Evolutionary conservation across 2,329 filamentous ascomycete genomes (phyloP).

Genomic region (Colletotrichum tanaceti): DNA sequence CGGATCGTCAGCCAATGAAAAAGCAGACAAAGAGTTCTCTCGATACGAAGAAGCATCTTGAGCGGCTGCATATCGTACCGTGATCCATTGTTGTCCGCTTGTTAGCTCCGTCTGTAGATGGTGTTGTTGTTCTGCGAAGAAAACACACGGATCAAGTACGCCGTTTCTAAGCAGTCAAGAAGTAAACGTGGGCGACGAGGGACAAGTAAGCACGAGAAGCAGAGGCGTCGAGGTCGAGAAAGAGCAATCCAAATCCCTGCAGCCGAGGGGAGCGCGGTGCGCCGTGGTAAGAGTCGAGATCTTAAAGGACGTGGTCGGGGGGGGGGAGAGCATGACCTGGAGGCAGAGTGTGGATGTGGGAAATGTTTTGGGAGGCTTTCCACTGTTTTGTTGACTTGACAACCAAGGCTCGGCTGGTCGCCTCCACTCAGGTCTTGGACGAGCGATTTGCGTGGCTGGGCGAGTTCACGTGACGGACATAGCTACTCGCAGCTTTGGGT

Average conservation of each 20-base stretch:
- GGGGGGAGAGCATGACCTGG: constrained; percentile 25
- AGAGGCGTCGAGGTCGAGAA: constrained; percentile 19
- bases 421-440: constrained; percentile 31
- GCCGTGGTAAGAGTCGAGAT: constrained; percentile 39
- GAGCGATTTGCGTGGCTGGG: constrained; percentile 27
- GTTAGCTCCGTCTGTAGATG: constrained; percentile 12
- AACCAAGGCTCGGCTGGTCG: constrained; percentile 31
- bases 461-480: constrained; percentile 22
- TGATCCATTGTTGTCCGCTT: constrained; percentile 37
- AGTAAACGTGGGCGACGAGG: constrained; percentile 25
- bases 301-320: constrained; percentile 39
- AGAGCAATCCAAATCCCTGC: constrained; percentile 35
- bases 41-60: not conserved
- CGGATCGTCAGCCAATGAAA: constrained; percentile 44
- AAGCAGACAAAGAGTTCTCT: constrained; percentile 33
- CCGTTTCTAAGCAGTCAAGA: constrained; percentile 36
- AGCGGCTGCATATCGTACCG: constrained; percentile 27
- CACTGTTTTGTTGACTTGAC: constrained; percentile 36
- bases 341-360: constrained; percentile 32
- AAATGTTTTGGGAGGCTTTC: constrained; percentile 37
- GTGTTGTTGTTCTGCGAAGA: constrained; percentile 39
- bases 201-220: constrained; percentile 14
- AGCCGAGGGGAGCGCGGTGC: constrained; percentile 35
- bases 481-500: not conserved
- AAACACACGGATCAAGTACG: constrained; percentile 39